Evolutionary conservation across 768 basidiomycete species (phyloP), one percentile per base, ranked within the genome.

Genomic region (Clavulina sp.): DNA sequence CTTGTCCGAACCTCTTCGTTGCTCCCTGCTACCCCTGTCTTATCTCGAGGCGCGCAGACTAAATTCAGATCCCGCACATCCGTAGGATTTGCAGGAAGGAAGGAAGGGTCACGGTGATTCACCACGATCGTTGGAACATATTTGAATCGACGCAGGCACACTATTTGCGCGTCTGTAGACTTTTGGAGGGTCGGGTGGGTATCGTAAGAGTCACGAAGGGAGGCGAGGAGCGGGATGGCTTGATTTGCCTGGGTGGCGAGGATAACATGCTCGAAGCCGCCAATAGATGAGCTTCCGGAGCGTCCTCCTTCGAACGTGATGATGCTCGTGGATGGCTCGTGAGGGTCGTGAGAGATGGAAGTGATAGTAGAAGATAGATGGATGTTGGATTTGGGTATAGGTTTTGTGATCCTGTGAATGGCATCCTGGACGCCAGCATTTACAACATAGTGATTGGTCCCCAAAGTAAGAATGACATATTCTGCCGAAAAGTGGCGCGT

Each of bases 181-280:
- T 62, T 65, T 48, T 66, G 64, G 56, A 57, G 29, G 40, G 49
- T 53, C 16, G 62, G 56, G 0, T 60, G 51, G 7, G 54, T 46
- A 1, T 67, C 63, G 2, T 77, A 61, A 9, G 70, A 66, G 13
- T 67, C 54, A 1, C 64, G 60, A 56, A 76, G 78, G 0, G 68
- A 68, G 0, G 64, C 61, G 13, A 85, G 63, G 3, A 85, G 64
- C 4, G 69, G 68, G 13, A 68, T 63, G 13, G 80, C 81, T 28
- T 75, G 73, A 46, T 74, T 74, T 4, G 83, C 83, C 61, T 84
- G 82, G 0, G 84, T 85, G 4, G 80, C 83, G 47, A 85, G 69
- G 4, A 85, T 65, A 52, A 88, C 64, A 59, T 81, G 78, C 47
- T 75, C 71, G 58, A 84, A 84, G 4, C 75, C 78, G 4, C 21